Evolutionary conservation across 2,329 filamentous ascomycete species (phyloP).

Genomic region (Lasiodiplodia gonubiensis): DNA sequence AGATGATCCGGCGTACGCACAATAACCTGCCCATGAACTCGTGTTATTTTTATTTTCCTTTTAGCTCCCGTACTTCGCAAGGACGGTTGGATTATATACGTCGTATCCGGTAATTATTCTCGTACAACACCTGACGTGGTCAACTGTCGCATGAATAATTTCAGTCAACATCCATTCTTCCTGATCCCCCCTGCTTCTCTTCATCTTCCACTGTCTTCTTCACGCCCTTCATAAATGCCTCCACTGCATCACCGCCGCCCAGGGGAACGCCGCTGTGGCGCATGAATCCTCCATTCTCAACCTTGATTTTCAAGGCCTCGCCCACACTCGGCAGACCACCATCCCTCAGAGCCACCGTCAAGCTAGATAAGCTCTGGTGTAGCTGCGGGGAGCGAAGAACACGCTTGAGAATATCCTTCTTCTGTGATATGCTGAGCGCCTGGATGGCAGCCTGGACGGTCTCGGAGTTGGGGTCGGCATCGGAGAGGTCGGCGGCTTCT

Average conservation of each 20-base stretch:
- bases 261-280: constrained; percentile 79
- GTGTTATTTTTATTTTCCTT: no score
- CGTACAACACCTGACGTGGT: neutral
- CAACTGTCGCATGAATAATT: neutral
- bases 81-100: neutral
- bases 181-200: constrained; percentile 31
- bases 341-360: constrained; percentile 87
- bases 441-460: constrained; percentile 75
- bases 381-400: constrained; percentile 92
- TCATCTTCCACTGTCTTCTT: constrained; percentile 73
- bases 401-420: constrained; percentile 78
- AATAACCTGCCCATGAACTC: neutral
- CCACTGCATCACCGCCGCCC: constrained; percentile 85
- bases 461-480: constrained; percentile 70
- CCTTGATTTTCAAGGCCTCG: constrained; percentile 79
- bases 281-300: constrained; percentile 85
- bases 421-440: constrained; percentile 74
- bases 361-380: constrained; percentile 79
- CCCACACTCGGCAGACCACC: constrained; percentile 89
- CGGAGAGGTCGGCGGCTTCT: constrained; percentile 65
- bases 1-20: no score
- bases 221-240: constrained; percentile 89
- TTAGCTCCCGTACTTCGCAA: neutral
- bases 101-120: neutral
- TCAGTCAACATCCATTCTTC: constrained; percentile 28